phyloP scores from a whole-genome alignment of 176 grass and related monocot genomes.

The Stipa capillata region DNA sequence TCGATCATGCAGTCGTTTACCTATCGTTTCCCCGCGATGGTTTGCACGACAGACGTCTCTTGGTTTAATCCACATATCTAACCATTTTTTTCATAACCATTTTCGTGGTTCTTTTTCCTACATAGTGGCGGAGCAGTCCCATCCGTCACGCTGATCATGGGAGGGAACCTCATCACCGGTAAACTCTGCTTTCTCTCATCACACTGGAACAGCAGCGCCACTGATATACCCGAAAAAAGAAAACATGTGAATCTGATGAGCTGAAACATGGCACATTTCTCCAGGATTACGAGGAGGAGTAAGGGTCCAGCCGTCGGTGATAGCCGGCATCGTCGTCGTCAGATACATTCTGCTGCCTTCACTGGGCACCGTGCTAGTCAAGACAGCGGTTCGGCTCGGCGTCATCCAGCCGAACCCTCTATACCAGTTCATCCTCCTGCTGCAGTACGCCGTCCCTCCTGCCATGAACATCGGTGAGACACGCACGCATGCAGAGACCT shows the following conservation, averaged over 20 bases:
- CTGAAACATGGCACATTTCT: background rate
- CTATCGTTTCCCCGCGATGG: background rate
- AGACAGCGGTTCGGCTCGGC: slow-evolving; percentile 41
- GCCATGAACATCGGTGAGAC: slow-evolving; percentile 79
- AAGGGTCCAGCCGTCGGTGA: slow-evolving; percentile 38
- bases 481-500: no score
- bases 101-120: background rate
- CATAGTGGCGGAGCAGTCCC: slow-evolving; percentile 68
- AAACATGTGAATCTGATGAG: no score
- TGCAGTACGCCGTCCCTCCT: slow-evolving; percentile 79
- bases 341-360: slow-evolving; percentile 66
- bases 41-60: background rate
- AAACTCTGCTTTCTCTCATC: background rate
- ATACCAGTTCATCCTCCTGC: slow-evolving; percentile 81
- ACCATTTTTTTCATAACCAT: background rate
- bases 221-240: no score
- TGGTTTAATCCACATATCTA: background rate
- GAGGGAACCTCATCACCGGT: slow-evolving; percentile 84
- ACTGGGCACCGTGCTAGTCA: slow-evolving; percentile 49
- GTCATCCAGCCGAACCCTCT: slow-evolving; percentile 59
- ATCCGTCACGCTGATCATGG: slow-evolving; percentile 79
- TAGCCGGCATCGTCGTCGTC: slow-evolving; percentile 43
- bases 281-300: slow-evolving; percentile 53
- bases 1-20: background rate
- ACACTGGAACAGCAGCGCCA: background rate